These are phyloP conservation scores for Verticillium albo-atrum DNA, from an alignment of 2,329 filamentous ascomycete species.

Conservation along the genomic window DNA sequence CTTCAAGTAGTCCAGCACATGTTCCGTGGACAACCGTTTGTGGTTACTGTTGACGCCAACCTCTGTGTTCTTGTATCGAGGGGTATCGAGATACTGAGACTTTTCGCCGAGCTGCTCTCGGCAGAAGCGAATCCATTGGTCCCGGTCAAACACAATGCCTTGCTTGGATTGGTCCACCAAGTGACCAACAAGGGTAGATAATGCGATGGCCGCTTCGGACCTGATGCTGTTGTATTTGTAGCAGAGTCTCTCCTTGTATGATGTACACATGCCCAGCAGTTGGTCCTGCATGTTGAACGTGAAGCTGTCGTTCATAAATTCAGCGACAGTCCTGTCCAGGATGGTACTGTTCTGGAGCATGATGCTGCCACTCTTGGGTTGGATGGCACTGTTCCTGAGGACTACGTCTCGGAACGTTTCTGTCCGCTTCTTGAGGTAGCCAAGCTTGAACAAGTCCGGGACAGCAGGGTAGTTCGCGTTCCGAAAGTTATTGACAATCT, in stretches of 20 bases:
- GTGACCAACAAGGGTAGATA: constrained; percentile 48
- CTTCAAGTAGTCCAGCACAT: constrained; percentile 57
- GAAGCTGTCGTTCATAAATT: constrained; percentile 51
- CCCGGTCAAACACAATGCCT: constrained; percentile 41
- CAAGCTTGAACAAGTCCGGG: constrained; percentile 38
- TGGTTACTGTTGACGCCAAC: constrained; percentile 18
- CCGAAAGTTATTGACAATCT: constrained; percentile 60
- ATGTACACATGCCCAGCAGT: constrained; percentile 61
- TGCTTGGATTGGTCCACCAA: constrained; percentile 57
- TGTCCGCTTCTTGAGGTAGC: constrained; percentile 46
- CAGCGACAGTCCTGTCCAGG: constrained; percentile 22
- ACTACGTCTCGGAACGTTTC: constrained; percentile 41
- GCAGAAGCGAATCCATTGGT: constrained; percentile 35
- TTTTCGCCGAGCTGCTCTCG: constrained; percentile 15
- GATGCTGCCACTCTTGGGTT: no score
- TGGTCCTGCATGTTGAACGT: constrained; percentile 52
- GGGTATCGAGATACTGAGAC: constrained; percentile 22
- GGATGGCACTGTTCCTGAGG: no score
- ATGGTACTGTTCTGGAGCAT: constrained; percentile 1
- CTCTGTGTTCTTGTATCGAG: constrained; percentile 37
- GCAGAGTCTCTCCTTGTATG: constrained; percentile 56
- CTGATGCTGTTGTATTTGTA: constrained; percentile 53
- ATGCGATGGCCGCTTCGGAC: constrained; percentile 34
- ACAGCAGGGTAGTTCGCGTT: constrained; percentile 49
- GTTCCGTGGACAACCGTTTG: constrained; percentile 26